Percentiles rank a stretch among this genome's conserved stretches.
Conservation (phyloP, 805 yeast genomes). For the Kodamaea fukazawae region DNA sequence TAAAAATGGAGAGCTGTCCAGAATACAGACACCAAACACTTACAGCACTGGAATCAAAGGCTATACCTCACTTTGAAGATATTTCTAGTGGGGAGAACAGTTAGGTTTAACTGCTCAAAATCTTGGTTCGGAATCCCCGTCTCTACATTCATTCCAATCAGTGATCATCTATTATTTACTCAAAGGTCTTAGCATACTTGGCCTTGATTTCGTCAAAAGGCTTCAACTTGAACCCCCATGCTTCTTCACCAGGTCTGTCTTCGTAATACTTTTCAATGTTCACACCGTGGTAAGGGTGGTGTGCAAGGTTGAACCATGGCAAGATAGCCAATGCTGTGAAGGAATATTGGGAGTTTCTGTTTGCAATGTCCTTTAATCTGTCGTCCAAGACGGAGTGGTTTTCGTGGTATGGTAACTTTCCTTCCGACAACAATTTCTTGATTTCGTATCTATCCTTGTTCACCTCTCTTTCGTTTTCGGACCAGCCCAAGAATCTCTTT, state of each 20-base stretch:
- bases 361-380: constrained; percentile 70
- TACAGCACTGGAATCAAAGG: no score
- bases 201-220: constrained; percentile 49
- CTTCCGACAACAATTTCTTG: constrained; percentile 61
- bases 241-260: constrained; percentile 56
- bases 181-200: constrained; percentile 26
- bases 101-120: no score
- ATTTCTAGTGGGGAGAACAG: no score
- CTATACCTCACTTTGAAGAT: no score
- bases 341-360: constrained; percentile 75
- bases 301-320: constrained; percentile 81
- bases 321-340: constrained; percentile 55
- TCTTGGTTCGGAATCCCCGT: no score
- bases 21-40: no score
- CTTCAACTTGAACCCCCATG: constrained; percentile 53
- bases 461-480: constrained; percentile 72
- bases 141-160: not conserved
- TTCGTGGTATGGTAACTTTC: constrained; percentile 64
- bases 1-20: no score
- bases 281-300: constrained; percentile 82
- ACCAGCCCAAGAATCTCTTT: constrained; percentile 73
- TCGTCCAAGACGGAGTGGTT: constrained; percentile 55
- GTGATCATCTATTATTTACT: constrained; percentile 14
- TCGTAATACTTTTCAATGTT: constrained; percentile 47
- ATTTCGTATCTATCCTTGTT: constrained; percentile 69